Evolutionary conservation across 2,329 filamentous ascomycete species (phyloP).

Genomic region (Thelonectria olida): DNA sequence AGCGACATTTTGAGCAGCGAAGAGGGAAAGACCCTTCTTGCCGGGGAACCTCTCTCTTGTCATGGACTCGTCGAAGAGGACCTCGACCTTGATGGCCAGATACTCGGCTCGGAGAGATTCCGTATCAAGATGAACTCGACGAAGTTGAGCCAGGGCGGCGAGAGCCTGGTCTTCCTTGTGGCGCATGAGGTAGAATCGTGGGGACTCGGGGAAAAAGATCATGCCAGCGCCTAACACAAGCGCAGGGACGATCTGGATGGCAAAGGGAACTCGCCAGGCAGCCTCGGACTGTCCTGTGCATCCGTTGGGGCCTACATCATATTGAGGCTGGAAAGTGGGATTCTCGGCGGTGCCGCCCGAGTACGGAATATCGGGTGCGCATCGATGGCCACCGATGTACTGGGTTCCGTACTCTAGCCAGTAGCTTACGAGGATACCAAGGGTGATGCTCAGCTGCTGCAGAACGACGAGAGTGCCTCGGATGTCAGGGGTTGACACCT

Average conservation of each 20-base stretch:
- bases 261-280: slow-evolving; percentile 59
- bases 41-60: slow-evolving; percentile 42
- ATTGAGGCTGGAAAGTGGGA: slow-evolving; percentile 53
- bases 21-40: slow-evolving; percentile 42
- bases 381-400: slow-evolving; percentile 54
- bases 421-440: slow-evolving; percentile 54
- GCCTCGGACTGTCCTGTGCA: slow-evolving; percentile 55
- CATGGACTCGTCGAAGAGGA: slow-evolving; percentile 46
- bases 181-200: slow-evolving; percentile 46
- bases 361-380: slow-evolving; percentile 57
- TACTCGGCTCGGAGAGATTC: slow-evolving; percentile 44
- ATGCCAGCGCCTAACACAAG: slow-evolving; percentile 64
- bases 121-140: slow-evolving; percentile 44
- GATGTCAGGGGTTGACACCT: slow-evolving; percentile 58
- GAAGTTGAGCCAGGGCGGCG: slow-evolving; percentile 42
- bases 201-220: slow-evolving; percentile 57
- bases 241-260: slow-evolving; percentile 63
- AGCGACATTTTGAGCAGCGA: slow-evolving; percentile 42
- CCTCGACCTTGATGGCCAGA: slow-evolving; percentile 49
- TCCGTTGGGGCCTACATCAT: slow-evolving; percentile 50
- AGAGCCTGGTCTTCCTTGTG: slow-evolving; percentile 44
- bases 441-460: slow-evolving; percentile 52
- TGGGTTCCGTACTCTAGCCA: slow-evolving; percentile 54
- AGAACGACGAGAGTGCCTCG: slow-evolving; percentile 57
- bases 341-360: slow-evolving; percentile 50